These are phyloP conservation scores for Asterionellopsis glacialis DNA, from an alignment of 108 stramenopile genomes.

Conservation along the genomic window DNA sequence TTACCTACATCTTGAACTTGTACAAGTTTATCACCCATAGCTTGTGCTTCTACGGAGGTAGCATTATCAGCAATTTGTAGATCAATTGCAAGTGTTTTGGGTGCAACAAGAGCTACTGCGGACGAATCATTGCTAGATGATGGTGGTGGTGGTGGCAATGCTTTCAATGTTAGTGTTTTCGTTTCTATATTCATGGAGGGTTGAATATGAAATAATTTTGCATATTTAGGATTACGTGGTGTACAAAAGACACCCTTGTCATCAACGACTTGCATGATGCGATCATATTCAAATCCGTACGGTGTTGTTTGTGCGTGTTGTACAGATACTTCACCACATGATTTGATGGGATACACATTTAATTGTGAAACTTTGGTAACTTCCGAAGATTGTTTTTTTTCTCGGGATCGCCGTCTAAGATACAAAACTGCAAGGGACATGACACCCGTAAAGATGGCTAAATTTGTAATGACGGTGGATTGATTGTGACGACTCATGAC, in stretches of 20 bases:
- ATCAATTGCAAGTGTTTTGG: not conserved
- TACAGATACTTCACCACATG: slow-evolving; percentile 26
- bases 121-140: slow-evolving; percentile 1
- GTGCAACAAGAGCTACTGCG: slow-evolving; percentile 6
- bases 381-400: no score
- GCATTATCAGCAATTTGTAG: not conserved
- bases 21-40: slow-evolving; percentile 3
- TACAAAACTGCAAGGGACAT: no score
- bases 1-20: slow-evolving; percentile 25
- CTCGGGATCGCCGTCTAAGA: no score
- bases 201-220: slow-evolving; percentile 31
- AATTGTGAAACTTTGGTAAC: not conserved
- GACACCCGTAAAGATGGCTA: no score
- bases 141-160: no score
- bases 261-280: slow-evolving; percentile 36
- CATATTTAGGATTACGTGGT: slow-evolving; percentile 22
- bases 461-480: no score
- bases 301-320: slow-evolving; percentile 12
- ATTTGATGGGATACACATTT: slow-evolving; percentile 39
- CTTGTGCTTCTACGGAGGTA: not conserved
- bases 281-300: slow-evolving; percentile 30
- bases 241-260: slow-evolving; percentile 24
- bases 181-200: slow-evolving; percentile 4
- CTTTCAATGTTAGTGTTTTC: not conserved
- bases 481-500: no score